A percentile compares a stretch with the other conserved stretches of the same genome.
phyloP scores from a whole-genome alignment of 805 yeast species.

The Teunomyces lycoperdinae region DNA sequence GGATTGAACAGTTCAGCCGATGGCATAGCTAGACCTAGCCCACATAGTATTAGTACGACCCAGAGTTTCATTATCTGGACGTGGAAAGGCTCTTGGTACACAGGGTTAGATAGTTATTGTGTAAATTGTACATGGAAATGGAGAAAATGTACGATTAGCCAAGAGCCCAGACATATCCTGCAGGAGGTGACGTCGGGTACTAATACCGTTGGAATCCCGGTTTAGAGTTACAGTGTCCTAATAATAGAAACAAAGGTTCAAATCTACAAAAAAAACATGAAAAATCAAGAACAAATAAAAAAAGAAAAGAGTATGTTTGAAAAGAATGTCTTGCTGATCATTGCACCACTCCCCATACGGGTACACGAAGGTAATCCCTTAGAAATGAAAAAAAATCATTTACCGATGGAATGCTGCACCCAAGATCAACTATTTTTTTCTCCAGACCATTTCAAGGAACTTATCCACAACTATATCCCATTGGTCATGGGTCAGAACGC shows the following conservation, averaged over 20 bases:
- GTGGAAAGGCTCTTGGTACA: neutral
- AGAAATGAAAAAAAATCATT: slow-evolving; percentile 40
- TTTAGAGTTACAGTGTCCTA: too few relatives aligned
- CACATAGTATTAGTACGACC: slow-evolving; percentile 2
- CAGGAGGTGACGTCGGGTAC: too few relatives aligned
- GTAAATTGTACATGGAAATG: neutral
- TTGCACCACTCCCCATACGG: slow-evolving; percentile 72
- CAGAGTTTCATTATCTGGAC: slow-evolving; percentile 2
- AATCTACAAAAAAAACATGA: neutral
- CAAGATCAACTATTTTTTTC: slow-evolving; percentile 62
- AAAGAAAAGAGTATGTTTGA: neutral
- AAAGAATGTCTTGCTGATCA: slow-evolving; percentile 35
- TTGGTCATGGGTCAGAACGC: slow-evolving; percentile 72
- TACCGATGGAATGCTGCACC: slow-evolving; percentile 69
- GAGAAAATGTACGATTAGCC: neutral
- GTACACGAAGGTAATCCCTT: slow-evolving; percentile 75
- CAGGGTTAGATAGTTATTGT: neutral
- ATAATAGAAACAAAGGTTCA: too few relatives aligned
- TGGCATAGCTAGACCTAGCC: neutral
- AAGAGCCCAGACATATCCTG: too few relatives aligned
- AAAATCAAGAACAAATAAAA: neutral
- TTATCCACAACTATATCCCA: slow-evolving; percentile 53
- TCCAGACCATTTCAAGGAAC: slow-evolving; percentile 53
- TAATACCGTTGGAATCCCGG: too few relatives aligned
- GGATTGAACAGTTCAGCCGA: neutral